Conservation (phyloP, 2,329 filamentous ascomycete species). For the Phymatotrichopsis omnivora region DNA sequence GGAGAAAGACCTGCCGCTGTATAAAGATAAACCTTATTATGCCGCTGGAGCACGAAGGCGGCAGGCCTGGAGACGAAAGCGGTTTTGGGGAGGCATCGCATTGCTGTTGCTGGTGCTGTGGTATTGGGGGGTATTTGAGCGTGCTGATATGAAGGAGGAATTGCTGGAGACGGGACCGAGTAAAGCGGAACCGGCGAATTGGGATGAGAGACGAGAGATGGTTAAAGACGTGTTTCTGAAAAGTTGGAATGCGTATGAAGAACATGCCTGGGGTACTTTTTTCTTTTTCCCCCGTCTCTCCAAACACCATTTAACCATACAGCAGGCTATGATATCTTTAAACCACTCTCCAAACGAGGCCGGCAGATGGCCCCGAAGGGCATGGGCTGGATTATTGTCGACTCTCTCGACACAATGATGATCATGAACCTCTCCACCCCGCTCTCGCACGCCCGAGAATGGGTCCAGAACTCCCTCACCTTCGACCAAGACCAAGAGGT, state of each 20-base stretch:
- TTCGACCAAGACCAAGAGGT: conserved; percentile 94
- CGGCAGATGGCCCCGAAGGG: conserved; percentile 78
- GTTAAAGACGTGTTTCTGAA: conserved; percentile 84
- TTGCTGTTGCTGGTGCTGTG: conserved; percentile 50
- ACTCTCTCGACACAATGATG: conserved; percentile 92
- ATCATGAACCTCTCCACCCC: conserved; percentile 92
- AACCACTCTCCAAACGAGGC: conserved; percentile 69
- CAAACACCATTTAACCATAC: not conserved
- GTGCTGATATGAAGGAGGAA: too few relatives aligned
- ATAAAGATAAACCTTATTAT: conserved; percentile 95
- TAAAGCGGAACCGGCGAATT: conserved; percentile 47
- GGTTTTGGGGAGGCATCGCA: conserved; percentile 41
- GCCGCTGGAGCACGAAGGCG: conserved; percentile 49
- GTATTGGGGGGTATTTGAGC: conserved; percentile 48
- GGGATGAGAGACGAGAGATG: conserved; percentile 64
- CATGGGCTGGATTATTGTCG: conserved; percentile 96
- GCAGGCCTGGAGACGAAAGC: conserved; percentile 54
- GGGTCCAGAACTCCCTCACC: conserved; percentile 68
- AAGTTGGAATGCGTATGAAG: conserved; percentile 87
- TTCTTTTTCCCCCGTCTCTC: not conserved
- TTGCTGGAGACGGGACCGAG: conserved; percentile 48
- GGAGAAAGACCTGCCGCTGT: conserved; percentile 69
- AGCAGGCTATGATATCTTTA: conserved; percentile 71
- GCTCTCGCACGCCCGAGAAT: conserved; percentile 73
- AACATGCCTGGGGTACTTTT: conserved; percentile 76